Conservation (phyloP, 2,329 filamentous ascomycete genomes). For the Alternaria sp. region DNA sequence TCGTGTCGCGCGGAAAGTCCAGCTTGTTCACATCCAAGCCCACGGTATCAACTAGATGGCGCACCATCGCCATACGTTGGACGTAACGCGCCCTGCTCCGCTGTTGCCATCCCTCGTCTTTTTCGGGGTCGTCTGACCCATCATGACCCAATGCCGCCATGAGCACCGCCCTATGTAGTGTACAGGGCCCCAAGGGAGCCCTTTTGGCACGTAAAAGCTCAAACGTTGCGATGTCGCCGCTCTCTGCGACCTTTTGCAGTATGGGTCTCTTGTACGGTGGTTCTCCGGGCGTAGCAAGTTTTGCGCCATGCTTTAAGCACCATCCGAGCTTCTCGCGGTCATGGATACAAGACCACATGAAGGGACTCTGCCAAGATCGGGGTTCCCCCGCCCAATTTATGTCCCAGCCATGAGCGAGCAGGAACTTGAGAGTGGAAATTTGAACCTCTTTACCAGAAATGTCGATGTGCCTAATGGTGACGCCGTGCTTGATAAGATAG, state of each 20-base stretch:
- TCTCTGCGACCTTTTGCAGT: neutral
- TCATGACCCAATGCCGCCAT: neutral
- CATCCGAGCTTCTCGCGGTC: neutral
- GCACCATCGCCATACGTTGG: neutral
- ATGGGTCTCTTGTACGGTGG: neutral
- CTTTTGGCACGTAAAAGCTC: neutral
- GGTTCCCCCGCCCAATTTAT: neutral
- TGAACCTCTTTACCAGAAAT: neutral
- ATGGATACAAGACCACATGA: neutral
- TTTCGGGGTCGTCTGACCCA: neutral
- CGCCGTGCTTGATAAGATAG: neutral
- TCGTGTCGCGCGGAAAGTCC: neutral
- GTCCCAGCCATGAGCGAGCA: constrained; percentile 1
- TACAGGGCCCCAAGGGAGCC: neutral
- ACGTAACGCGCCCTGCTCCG: neutral
- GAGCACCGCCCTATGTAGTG: neutral
- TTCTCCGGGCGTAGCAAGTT: neutral
- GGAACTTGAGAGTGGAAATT: neutral
- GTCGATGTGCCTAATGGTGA: neutral
- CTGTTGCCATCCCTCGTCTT: neutral
- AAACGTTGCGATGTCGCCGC: neutral
- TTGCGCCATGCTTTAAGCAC: neutral
- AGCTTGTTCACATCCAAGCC: neutral
- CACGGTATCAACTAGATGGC: neutral
- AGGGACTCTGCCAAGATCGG: neutral